Evolutionary conservation across 495 filamentous ascomycete species (phyloP).

Genomic region (Hypoxylon crocopeplum): DNA sequence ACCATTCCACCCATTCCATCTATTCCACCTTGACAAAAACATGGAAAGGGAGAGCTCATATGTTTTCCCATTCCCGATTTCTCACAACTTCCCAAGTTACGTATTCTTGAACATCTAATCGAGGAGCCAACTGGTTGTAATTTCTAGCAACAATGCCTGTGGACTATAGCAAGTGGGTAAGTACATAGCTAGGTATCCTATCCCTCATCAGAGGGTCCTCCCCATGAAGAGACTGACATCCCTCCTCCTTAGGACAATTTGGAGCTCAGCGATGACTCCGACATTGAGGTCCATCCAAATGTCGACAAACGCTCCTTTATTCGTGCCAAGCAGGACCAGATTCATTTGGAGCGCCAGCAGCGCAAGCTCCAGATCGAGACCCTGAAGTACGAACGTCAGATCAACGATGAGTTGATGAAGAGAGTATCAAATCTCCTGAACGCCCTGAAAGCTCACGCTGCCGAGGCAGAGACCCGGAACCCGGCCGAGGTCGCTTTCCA

Average conservation of each 20-base stretch:
- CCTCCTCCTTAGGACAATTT: slow-evolving; percentile 69
- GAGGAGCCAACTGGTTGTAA: no score
- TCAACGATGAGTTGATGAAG: slow-evolving; percentile 88
- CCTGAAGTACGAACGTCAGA: slow-evolving; percentile 86
- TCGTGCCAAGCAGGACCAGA: slow-evolving; percentile 95
- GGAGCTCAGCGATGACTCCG: slow-evolving; percentile 96
- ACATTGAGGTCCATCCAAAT: slow-evolving; percentile 98
- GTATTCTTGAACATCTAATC: not conserved
- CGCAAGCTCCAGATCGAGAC: slow-evolving; percentile 89
- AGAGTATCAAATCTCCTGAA: slow-evolving; percentile 80
- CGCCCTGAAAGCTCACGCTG: slow-evolving; percentile 70
- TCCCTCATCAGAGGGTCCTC: not conserved
- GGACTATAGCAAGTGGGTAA: slow-evolving; percentile 93
- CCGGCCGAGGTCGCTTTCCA: slow-evolving; percentile 86
- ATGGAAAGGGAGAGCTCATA: not conserved
- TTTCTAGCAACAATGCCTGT: slow-evolving; percentile 79
- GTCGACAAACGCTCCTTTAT: slow-evolving; percentile 99
- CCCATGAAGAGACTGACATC: slow-evolving; percentile 4
- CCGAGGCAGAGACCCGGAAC: slow-evolving; percentile 65
- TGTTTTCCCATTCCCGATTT: no score
- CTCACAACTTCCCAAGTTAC: not conserved
- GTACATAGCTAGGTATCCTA: slow-evolving; percentile 33
- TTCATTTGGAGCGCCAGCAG: slow-evolving; percentile 84
- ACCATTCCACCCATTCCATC: not conserved
- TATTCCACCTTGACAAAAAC: not conserved